Evolutionary conservation across 164 flowering plant genomes (phyloP).

Genomic region (Chimonanthus salicifolius): DNA sequence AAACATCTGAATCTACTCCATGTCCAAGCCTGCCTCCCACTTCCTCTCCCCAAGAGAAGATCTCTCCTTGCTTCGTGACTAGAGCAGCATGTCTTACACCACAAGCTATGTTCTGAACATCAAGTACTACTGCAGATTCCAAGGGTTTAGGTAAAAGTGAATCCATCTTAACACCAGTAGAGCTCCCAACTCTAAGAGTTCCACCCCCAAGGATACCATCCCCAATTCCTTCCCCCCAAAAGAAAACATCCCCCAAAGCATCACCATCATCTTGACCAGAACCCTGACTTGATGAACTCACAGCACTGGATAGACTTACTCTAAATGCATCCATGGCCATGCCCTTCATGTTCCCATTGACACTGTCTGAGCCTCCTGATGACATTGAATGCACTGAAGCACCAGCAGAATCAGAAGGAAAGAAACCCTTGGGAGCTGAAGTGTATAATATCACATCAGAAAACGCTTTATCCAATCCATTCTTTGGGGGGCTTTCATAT

Average conservation of each 20-base stretch:
- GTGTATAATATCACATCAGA: conserved; percentile 61
- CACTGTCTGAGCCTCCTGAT: conserved; percentile 33
- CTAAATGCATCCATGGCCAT: conserved; percentile 62
- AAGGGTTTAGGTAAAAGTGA: conserved; percentile 68
- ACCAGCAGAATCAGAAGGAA: conserved; percentile 30
- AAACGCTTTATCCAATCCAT: conserved; percentile 70
- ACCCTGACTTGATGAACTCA: conserved; percentile 89
- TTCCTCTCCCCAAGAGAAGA: conserved; percentile 94
- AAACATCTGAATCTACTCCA: conserved; percentile 65
- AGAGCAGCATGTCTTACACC: conserved; percentile 76
- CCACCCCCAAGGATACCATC: conserved; percentile 77
- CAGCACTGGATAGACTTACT: conserved; percentile 86
- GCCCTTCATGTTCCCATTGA: conserved; percentile 19
- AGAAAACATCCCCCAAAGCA: conserved; percentile 75
- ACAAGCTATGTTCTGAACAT: conserved; percentile 76
- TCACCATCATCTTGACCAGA: conserved; percentile 75
- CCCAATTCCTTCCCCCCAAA: conserved; percentile 85
- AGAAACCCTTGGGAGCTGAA: conserved; percentile 34
- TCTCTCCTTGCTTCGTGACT: conserved; percentile 81
- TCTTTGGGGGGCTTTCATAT: conserved; percentile 36
- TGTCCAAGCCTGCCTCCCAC: conserved; percentile 93
- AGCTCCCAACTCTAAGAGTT: conserved; percentile 28
- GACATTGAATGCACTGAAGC: conserved; percentile 31
- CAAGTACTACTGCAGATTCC: conserved; percentile 69
- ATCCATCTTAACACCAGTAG: conserved; percentile 38